Percentiles rank a stretch among this genome's conserved stretches.
These are phyloP conservation scores for Globisporangium okanoganense DNA, from an alignment of 352 stramenopile genomes.

Conservation along the genomic window DNA sequence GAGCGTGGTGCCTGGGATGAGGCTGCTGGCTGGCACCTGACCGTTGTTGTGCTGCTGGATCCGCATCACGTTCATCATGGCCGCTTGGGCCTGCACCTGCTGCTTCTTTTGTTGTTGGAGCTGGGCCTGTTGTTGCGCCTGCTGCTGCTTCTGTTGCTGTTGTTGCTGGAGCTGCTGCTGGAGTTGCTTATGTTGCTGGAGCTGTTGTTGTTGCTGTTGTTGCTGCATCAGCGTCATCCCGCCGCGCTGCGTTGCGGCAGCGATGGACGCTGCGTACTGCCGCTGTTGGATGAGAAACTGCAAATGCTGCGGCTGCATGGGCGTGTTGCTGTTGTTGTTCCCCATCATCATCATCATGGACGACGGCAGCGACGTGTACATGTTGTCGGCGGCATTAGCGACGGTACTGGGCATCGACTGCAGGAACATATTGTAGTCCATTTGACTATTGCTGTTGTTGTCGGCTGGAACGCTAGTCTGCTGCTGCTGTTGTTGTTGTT, in stretches of 20 bases:
- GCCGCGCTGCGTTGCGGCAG: slow-evolving; percentile 13
- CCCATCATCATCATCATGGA: slow-evolving; percentile 20
- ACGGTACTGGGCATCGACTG: slow-evolving; percentile 28
- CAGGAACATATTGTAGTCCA: slow-evolving; percentile 30
- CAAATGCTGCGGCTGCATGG: slow-evolving; percentile 22
- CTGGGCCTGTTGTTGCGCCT: slow-evolving; percentile 19
- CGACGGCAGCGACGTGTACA: slow-evolving; percentile 18
- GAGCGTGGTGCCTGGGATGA: slow-evolving; percentile 2
- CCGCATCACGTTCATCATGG: slow-evolving; percentile 3
- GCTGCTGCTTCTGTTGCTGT: slow-evolving; percentile 9
- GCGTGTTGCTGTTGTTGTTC: slow-evolving; percentile 2
- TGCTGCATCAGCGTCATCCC: slow-evolving; percentile 5
- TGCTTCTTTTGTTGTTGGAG: slow-evolving; percentile 5
- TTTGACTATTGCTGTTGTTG: background rate
- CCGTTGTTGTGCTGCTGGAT: slow-evolving; percentile 16
- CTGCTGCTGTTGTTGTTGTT: slow-evolving; percentile 1
- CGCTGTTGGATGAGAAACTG: slow-evolving; percentile 31
- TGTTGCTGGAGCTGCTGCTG: slow-evolving; percentile 14
- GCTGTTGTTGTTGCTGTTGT: background rate
- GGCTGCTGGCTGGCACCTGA: slow-evolving; percentile 1
- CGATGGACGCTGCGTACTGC: slow-evolving; percentile 27
- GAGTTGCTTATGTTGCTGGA: background rate
- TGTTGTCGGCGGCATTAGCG: slow-evolving; percentile 15
- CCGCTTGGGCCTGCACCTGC: background rate
- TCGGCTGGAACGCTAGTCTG: background rate